A percentile compares a stretch with the other conserved stretches of the same genome.
Evolutionary conservation across 495 filamentous ascomycete genomes (phyloP).

Genomic region (Aspergillus diversus): DNA sequence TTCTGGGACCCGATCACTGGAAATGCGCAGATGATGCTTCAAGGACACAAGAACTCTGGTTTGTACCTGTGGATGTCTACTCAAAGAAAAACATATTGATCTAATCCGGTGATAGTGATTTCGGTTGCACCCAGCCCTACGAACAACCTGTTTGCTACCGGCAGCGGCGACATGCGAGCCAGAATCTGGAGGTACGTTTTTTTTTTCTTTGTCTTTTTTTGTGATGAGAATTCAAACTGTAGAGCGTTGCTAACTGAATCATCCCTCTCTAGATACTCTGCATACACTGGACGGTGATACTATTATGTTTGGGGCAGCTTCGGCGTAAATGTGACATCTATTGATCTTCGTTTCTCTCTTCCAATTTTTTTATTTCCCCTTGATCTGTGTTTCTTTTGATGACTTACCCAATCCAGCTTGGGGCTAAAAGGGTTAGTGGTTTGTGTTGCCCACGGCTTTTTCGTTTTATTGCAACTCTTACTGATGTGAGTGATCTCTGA

Average conservation of each 20-base stretch:
- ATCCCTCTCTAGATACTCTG: conserved; percentile 40
- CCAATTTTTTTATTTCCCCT: conserved; percentile 25
- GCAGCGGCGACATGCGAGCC: conserved; percentile 87
- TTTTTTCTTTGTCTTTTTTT: not conserved
- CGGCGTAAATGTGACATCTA: conserved; percentile 43
- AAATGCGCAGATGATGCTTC: conserved; percentile 87
- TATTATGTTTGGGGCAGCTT: conserved; percentile 37
- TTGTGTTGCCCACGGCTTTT: conserved; percentile 12
- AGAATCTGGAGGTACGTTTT: conserved; percentile 81
- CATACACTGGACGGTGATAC: conserved; percentile 50
- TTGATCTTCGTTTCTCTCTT: conserved; percentile 26
- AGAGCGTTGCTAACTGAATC: not conserved
- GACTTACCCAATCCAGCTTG: conserved; percentile 25
- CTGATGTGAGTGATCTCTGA: conserved; percentile 12
- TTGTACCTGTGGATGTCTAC: conserved; percentile 26
- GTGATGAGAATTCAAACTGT: not conserved
- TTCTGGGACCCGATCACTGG: conserved; percentile 92
- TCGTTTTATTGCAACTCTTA: conserved; percentile 9
- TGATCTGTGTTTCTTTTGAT: conserved; percentile 5
- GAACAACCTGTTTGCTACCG: conserved; percentile 81
- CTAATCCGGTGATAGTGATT: conserved; percentile 63
- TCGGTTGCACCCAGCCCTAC: conserved; percentile 84
- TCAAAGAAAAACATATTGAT: not conserved
- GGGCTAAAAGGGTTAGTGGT: conserved; percentile 10
- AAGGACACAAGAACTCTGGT: conserved; percentile 90